Conservation (phyloP, 306 rosid genomes). For the Psophocarpus tetragonolobus region DNA sequence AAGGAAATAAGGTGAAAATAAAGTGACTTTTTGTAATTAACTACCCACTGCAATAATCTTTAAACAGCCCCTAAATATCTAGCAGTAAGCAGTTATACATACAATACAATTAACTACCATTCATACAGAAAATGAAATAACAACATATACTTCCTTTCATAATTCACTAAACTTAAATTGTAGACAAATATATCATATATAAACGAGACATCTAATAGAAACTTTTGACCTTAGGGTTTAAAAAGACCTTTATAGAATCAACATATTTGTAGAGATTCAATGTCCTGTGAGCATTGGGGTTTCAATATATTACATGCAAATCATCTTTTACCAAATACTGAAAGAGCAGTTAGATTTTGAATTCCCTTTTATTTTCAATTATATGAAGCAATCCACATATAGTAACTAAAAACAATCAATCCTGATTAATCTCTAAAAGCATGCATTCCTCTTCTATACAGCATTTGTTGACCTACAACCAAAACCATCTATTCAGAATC, state of each 20-base stretch:
- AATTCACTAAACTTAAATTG: no score
- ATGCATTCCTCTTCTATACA: not conserved
- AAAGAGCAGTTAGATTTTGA: not conserved
- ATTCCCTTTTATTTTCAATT: not conserved
- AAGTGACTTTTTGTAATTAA: not conserved
- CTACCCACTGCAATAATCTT: no score
- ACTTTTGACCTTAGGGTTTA: not conserved
- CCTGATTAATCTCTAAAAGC: not conserved
- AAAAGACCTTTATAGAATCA: not conserved
- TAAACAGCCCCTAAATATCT: not conserved
- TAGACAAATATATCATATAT: not conserved
- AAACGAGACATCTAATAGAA: not conserved
- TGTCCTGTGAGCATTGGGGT: not conserved
- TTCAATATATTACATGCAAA: not conserved
- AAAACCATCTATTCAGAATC: not conserved
- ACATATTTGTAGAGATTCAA: not conserved
- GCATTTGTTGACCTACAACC: not conserved
- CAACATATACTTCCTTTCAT: not conserved
- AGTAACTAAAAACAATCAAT: not conserved
- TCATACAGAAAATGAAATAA: not conserved
- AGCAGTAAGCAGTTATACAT: not conserved
- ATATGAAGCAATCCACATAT: not conserved
- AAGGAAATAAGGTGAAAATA: not conserved
- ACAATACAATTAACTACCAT: not conserved
- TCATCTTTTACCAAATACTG: not conserved